Percentiles rank a stretch among this genome's conserved stretches.
Conservation (phyloP, 495 filamentous ascomycete species). For the Wilcoxina mikolae region DNA sequence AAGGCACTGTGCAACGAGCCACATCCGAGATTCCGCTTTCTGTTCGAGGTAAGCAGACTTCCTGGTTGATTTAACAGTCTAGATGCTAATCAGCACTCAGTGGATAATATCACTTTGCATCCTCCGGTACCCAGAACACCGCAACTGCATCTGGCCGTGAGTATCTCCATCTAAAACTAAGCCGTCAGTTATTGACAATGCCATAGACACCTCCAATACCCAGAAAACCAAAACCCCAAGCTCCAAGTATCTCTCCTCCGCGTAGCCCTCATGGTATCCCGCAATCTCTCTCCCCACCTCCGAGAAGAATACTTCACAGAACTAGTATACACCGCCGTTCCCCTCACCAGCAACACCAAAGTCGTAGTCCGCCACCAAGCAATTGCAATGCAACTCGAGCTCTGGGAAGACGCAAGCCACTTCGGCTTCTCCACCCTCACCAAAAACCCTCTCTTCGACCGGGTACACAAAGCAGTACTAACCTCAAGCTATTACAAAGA, state of each 20-base stretch:
- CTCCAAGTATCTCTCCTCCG: conserved; percentile 33
- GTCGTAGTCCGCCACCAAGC: conserved; percentile 24
- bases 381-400: conserved; percentile 20
- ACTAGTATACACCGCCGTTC: conserved; percentile 18
- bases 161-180: neutral
- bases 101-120: conserved; percentile 34
- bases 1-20: conserved; percentile 31
- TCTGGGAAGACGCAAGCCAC: conserved; percentile 20
- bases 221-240: conserved; percentile 30
- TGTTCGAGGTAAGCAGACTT: too few relatives aligned
- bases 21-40: conserved; percentile 33
- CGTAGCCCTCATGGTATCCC: conserved; percentile 30
- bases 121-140: conserved; percentile 20
- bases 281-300: conserved; percentile 9
- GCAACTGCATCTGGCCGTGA: conserved; percentile 20
- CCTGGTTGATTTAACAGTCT: too few relatives aligned
- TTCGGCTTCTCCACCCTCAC: conserved; percentile 1
- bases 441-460: conserved; percentile 14
- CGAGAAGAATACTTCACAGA: conserved; percentile 19
- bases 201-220: conserved; percentile 15
- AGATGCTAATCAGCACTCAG: too few relatives aligned
- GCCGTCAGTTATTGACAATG: conserved; percentile 7
- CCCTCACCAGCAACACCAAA: conserved; percentile 23
- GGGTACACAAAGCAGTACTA: conserved; percentile 16
- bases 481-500: conserved; percentile 23